Percentiles rank a stretch among this genome's conserved stretches.
phyloP scores from a whole-genome alignment of 225 moss, liverwort and hornwort species.

The Rhytidiadelphus loreus region DNA sequence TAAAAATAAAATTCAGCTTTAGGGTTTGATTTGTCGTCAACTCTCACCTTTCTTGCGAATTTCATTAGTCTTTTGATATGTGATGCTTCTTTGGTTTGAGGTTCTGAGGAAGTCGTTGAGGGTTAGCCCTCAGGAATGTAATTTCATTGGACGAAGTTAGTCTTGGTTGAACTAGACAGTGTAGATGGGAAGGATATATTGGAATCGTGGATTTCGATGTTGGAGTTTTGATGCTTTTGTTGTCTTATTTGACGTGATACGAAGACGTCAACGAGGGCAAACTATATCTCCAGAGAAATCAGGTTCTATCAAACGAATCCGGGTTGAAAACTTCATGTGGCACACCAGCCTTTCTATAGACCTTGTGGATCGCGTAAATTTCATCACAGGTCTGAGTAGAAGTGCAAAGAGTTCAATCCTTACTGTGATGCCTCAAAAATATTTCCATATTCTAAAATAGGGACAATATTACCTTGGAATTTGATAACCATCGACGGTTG shows the following conservation, averaged over 20 bases:
- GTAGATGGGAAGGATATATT: background rate
- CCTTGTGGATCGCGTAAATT: constrained; percentile 62
- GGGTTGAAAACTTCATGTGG: constrained; percentile 80
- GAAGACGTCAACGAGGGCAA: constrained; percentile 9
- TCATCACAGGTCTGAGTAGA: constrained; percentile 83
- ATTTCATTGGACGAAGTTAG: background rate
- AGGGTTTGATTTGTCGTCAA: background rate
- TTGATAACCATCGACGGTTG: background rate
- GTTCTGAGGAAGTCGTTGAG: background rate
- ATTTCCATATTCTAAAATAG: background rate
- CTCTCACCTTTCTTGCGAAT: background rate
- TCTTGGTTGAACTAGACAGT: background rate
- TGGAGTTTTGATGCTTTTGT: background rate
- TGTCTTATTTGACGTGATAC: background rate
- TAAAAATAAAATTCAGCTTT: background rate
- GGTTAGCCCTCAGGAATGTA: background rate
- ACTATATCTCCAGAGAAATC: constrained; percentile 16
- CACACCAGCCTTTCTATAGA: constrained; percentile 55
- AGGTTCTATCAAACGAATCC: constrained; percentile 49
- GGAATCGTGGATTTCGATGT: background rate
- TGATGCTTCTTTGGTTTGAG: background rate
- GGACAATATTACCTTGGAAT: background rate
- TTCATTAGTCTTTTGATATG: background rate
- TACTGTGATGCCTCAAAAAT: background rate
- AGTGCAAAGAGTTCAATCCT: constrained; percentile 90